These are phyloP conservation scores for Boletus subparvulus DNA, from an alignment of 768 basidiomycete genomes.

Conservation along the genomic window DNA sequence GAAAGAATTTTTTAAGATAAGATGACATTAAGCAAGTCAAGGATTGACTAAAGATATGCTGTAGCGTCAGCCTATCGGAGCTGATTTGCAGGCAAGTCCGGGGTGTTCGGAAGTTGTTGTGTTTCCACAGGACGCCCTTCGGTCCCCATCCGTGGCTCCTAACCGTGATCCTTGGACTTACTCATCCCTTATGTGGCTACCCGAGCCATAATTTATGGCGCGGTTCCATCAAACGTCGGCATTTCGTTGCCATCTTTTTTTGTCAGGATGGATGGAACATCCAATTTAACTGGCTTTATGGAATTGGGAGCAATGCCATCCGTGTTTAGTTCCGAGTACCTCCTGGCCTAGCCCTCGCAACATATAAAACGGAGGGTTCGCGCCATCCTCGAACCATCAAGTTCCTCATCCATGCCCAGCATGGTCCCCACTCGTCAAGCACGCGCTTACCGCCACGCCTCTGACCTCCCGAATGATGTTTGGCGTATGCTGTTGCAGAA, in stretches of 20 bases:
- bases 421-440: neutral
- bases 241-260: neutral
- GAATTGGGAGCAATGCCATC: neutral
- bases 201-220: neutral
- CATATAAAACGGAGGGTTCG: constrained; percentile 5
- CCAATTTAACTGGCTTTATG: neutral
- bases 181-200: neutral
- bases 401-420: constrained; percentile 18
- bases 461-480: constrained; percentile 23
- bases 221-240: neutral
- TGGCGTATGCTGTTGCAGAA: constrained; percentile 30
- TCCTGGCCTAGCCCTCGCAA: neutral
- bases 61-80: neutral
- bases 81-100: neutral
- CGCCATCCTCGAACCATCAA: constrained; percentile 11
- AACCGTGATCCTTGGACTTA: neutral
- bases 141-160: constrained; percentile 6
- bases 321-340: neutral
- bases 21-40: neutral
- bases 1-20: neutral
- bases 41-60: neutral
- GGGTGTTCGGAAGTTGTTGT: neutral
- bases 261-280: constrained; percentile 23
- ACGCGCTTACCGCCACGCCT: neutral
- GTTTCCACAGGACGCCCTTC: constrained; percentile 3